phyloP scores from a whole-genome alignment of 2,329 filamentous ascomycete species.

The Bipolaris oryzae region DNA sequence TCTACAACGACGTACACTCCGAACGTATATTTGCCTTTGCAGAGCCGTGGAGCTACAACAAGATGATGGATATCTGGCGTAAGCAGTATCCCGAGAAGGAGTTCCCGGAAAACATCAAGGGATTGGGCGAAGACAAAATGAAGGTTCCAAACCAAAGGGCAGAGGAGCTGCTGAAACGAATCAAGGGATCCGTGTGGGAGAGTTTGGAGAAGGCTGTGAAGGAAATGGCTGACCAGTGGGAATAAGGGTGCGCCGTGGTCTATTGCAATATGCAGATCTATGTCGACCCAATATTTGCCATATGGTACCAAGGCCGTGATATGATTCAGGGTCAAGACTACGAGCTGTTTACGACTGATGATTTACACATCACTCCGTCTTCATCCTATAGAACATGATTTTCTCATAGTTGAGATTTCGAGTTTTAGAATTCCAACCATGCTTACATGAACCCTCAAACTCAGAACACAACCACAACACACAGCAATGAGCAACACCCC shows the following conservation, averaged over 20 bases:
- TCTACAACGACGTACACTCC: constrained; percentile 53
- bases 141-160: constrained; percentile 30
- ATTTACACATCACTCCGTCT: background rate
- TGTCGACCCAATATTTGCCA: background rate
- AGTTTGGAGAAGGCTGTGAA: constrained; percentile 30
- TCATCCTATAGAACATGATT: background rate
- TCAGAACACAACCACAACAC: background rate
- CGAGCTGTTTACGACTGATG: too few relatives aligned
- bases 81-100: constrained; percentile 49
- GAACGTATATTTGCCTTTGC: constrained; percentile 64
- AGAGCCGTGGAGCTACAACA: constrained; percentile 55
- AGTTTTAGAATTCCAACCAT: background rate
- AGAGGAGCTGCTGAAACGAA: constrained; percentile 35
- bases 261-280: background rate
- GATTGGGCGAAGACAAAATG: constrained; percentile 23
- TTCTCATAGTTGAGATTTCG: background rate
- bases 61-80: constrained; percentile 49
- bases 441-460: background rate
- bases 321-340: background rate
- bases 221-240: constrained; percentile 22
- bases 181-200: constrained; percentile 39
- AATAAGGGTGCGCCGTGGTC: background rate
- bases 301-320: background rate
- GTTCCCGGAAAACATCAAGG: constrained; percentile 37
- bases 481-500: too few relatives aligned